A percentile compares a stretch with the other conserved stretches of the same genome.
Evolutionary conservation across 495 filamentous ascomycete species (phyloP).

Genomic region (Tricharina praecox): DNA sequence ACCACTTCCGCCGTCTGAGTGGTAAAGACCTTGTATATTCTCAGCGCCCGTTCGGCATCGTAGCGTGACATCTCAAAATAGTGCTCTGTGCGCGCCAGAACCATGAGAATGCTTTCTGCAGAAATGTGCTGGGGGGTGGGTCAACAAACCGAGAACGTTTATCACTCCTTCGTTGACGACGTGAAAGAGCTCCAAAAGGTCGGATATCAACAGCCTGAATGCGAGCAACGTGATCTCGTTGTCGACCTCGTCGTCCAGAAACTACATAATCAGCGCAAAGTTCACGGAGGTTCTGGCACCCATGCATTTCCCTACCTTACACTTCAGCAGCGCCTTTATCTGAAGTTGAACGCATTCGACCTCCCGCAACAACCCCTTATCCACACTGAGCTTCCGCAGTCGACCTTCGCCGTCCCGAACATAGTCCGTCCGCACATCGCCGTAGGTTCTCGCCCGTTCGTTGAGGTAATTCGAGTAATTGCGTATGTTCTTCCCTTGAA

Average conservation of each 20-base stretch:
- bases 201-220: conserved; percentile 82
- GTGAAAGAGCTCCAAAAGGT: conserved; percentile 79
- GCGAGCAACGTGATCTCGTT: conserved; percentile 95
- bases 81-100: conserved; percentile 53
- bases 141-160: conserved; percentile 68
- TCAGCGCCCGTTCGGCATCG: conserved; percentile 80
- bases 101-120: conserved; percentile 12
- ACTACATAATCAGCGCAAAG: conserved; percentile 32
- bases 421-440: conserved; percentile 73
- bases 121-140: background rate
- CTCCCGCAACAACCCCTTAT: conserved; percentile 84
- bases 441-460: conserved; percentile 63
- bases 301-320: conserved; percentile 48
- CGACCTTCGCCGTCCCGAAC: conserved; percentile 68
- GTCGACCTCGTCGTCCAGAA: conserved; percentile 74
- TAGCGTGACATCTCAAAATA: conserved; percentile 96
- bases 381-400: conserved; percentile 70
- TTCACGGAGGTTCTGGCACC: background rate
- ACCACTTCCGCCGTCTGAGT: conserved; percentile 87
- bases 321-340: conserved; percentile 68
- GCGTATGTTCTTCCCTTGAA: conserved; percentile 85
- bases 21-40: conserved; percentile 85
- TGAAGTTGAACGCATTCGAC: conserved; percentile 84
- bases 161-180: conserved; percentile 96
- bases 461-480: conserved; percentile 79